These are phyloP conservation scores for Geotrichum candidum DNA, from an alignment of 1,139 yeast genomes.

Conservation along the genomic window DNA sequence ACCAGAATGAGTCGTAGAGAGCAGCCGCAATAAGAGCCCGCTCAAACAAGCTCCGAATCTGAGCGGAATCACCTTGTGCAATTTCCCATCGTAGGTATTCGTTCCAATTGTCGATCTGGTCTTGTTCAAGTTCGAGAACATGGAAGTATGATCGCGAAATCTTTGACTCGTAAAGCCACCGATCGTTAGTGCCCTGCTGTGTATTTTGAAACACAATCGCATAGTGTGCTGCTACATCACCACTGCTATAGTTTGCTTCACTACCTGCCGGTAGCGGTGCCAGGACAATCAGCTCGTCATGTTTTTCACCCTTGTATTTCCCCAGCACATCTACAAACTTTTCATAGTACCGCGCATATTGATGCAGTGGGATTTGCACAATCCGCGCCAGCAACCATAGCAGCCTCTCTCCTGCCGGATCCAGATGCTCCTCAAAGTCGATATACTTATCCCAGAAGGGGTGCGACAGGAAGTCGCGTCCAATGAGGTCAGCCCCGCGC, in stretches of 20 bases:
- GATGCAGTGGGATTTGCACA: conserved; percentile 69
- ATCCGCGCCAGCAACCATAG: conserved; percentile 50
- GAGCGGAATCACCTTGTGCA: conserved; percentile 28
- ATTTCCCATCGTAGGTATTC: conserved; percentile 57
- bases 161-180: conserved; percentile 61
- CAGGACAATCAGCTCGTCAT: conserved; percentile 6
- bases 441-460: conserved; percentile 73
- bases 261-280: conserved; percentile 8
- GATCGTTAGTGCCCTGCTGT: conserved; percentile 53
- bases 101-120: conserved; percentile 57
- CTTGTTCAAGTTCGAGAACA: conserved; percentile 41
- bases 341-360: conserved; percentile 54
- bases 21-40: conserved; percentile 46
- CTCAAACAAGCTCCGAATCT: conserved; percentile 47
- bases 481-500: conserved; percentile 56
- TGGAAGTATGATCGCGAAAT: conserved; percentile 49
- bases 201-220: conserved; percentile 47
- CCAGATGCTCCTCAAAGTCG: conserved; percentile 40
- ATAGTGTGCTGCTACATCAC: conserved; percentile 9
- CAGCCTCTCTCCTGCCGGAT: conserved; percentile 18
- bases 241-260: not conserved
- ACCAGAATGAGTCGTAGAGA: conserved; percentile 54
- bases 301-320: not conserved
- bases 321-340: conserved; percentile 17
- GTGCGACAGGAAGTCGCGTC: conserved; percentile 66